Percentiles rank a stretch among this genome's conserved stretches.
Conservation (phyloP, 2,329 filamentous ascomycete species). For the Colletotrichum sp. region DNA sequence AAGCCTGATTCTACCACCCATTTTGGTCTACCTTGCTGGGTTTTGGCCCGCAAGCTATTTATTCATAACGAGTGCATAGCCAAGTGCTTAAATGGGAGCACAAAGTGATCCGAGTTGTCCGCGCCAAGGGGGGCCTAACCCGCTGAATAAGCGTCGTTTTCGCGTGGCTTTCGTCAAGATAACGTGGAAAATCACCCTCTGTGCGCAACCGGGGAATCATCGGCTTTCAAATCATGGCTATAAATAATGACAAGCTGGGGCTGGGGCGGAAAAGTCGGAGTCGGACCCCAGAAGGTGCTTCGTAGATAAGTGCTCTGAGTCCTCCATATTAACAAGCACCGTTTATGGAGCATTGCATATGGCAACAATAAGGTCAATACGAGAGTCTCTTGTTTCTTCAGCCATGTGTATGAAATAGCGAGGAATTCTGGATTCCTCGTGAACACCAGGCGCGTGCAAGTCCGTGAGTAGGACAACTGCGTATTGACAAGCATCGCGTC, state of each 20-base stretch:
- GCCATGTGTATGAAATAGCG: background rate
- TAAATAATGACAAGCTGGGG: background rate
- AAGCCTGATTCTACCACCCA: background rate
- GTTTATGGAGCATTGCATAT: background rate
- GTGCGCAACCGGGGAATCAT: background rate
- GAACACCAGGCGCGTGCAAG: background rate
- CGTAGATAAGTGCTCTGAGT: background rate
- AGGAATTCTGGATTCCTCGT: background rate
- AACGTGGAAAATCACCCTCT: background rate
- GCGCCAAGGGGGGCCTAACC: background rate
- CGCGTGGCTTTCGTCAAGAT: background rate
- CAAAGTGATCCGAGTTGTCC: background rate
- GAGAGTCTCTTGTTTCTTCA: background rate
- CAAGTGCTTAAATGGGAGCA: background rate
- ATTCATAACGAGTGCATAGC: background rate
- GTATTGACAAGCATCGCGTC: background rate
- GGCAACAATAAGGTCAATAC: background rate
- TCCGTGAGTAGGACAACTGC: background rate
- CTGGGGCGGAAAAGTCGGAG: background rate
- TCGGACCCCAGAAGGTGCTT: background rate
- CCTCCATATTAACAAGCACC: background rate
- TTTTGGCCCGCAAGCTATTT: background rate
- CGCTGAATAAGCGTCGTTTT: background rate
- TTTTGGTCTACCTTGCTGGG: background rate
- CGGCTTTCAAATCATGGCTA: background rate